Evolutionary conservation across 1,284 basidiomycete species (phyloP).

Genomic region (Somion occarium): DNA sequence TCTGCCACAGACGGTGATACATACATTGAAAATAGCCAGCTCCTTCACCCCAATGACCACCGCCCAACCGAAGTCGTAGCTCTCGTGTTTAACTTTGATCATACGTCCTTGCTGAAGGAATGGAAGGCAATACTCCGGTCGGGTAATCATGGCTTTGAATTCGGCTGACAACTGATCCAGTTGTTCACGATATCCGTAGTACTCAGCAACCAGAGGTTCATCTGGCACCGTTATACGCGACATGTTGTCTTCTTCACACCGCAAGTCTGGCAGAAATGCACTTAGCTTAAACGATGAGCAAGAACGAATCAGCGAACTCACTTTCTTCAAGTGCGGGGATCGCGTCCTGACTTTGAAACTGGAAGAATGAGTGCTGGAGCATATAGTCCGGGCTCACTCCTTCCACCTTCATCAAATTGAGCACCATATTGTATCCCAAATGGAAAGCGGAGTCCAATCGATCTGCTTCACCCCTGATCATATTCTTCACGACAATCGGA

Average conservation of each 20-base stretch:
- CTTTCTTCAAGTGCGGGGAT: too few species aligned
- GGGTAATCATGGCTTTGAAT: constrained; percentile 89
- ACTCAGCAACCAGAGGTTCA: constrained; percentile 82
- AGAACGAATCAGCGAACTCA: too few species aligned
- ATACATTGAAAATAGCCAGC: too few species aligned
- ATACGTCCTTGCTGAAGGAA: constrained; percentile 92
- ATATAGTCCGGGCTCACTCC: constrained; percentile 98
- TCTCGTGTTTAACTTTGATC: constrained; percentile 83
- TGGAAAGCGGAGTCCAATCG: constrained; percentile 98
- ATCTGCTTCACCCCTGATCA: constrained; percentile 99
- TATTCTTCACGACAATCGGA: constrained; percentile 86
- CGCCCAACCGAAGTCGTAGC: constrained; percentile 95
- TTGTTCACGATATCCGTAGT: constrained; percentile 89
- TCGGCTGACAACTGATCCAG: constrained; percentile 86
- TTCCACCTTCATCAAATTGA: constrained; percentile 98
- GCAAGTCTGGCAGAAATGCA: too few species aligned
- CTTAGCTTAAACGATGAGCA: too few species aligned
- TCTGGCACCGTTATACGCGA: constrained; percentile 79
- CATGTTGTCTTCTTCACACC: too few species aligned
- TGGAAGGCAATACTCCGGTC: constrained; percentile 90
- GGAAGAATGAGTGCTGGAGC: constrained; percentile 97
- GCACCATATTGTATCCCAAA: constrained; percentile 98
- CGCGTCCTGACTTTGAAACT: constrained; percentile 92
- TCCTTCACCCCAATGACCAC: too few species aligned
- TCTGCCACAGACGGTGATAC: too few species aligned